These are phyloP conservation scores for Acer saccharum DNA, from an alignment of 345 rosid genomes.

Conservation along the genomic window DNA sequence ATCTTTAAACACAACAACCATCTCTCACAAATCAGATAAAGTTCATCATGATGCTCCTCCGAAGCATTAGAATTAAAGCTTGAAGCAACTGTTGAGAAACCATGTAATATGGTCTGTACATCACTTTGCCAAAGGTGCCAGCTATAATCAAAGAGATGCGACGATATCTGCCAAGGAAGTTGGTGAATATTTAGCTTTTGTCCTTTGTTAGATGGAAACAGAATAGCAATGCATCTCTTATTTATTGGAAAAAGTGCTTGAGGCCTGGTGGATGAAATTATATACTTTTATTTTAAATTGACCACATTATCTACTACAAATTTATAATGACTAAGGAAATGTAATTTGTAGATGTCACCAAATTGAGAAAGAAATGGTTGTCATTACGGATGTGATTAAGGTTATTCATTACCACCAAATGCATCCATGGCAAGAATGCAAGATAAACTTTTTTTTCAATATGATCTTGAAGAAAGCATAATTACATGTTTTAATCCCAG, in stretches of 20 bases:
- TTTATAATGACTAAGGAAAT: not conserved
- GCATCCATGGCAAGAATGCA: not conserved
- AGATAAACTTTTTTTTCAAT: not conserved
- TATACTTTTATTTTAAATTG: not conserved
- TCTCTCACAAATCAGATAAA: conserved; percentile 82
- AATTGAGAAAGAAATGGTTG: not conserved
- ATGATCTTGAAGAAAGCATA: not conserved
- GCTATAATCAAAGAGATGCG: conserved; percentile 78
- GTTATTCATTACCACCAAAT: not conserved
- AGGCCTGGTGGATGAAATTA: not conserved
- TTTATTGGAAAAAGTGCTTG: not conserved
- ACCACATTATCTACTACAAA: not conserved
- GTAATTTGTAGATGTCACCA: not conserved
- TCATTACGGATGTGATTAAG: not conserved
- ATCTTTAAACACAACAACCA: conserved; percentile 93
- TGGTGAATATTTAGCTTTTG: conserved; percentile 21
- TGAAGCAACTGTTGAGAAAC: conserved; percentile 67
- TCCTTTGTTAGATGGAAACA: not conserved
- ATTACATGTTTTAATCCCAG: not conserved
- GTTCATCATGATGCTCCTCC: conserved; percentile 75
- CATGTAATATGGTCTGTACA: conserved; percentile 76
- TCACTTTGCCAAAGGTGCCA: conserved; percentile 98
- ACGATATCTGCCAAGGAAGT: conserved; percentile 72
- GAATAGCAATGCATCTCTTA: not conserved
- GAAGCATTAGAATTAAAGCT: conserved; percentile 51